Evolutionary conservation across 2,329 filamentous ascomycete genomes (phyloP), one percentile per base, ranked within the genome.

Genomic region (Neofusicoccum sp.): DNA sequence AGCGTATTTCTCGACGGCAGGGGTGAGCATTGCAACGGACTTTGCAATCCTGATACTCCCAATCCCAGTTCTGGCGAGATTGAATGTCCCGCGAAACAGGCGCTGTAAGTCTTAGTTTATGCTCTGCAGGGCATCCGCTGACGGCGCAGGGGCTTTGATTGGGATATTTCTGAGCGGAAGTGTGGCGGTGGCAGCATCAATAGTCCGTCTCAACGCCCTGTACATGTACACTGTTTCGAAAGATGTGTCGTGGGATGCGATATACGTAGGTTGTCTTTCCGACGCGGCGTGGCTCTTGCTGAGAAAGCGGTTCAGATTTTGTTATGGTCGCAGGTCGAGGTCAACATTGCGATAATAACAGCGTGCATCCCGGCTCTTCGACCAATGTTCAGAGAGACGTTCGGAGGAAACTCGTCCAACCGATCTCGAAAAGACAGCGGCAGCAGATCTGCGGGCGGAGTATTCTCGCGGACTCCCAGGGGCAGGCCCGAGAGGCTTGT

Each of bases 291-390:
- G 16, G 4, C 14, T 6, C 4, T 26, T 36, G 12, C 47, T 44
- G 26, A 56, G 14, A n/a, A 30, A 7, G 16, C 3, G 24, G 4
- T 48, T 16, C 62, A 68, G 65, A 65, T 69, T 31, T 65, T 68
- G 20, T 60, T 78, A n/a, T 77, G 76, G 72, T 74, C 73, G 62
- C 72, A 73, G 61, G 70, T 78, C 53, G 76, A 79, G 62, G 70
- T 77, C n/a, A 74, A 74, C 61, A 65, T 77, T 16, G 76, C 75
- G 4, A 76, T 77, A 51, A 66, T 76, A 2, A 75, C 76, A 5
- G 72, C 76, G 2, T 76, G 71, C 1, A 66, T 76, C 0, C 75
- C 75, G 3, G 68, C 74, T 1, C 69, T 79, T 16, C 70, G 70
- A 6, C 74, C 75, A 2, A 66, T 77, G 20, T 70, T 76, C 63